A percentile compares a stretch with the other conserved stretches of the same genome.
Conservation (phyloP, 257 asterid genomes). For the Rhazya stricta region DNA sequence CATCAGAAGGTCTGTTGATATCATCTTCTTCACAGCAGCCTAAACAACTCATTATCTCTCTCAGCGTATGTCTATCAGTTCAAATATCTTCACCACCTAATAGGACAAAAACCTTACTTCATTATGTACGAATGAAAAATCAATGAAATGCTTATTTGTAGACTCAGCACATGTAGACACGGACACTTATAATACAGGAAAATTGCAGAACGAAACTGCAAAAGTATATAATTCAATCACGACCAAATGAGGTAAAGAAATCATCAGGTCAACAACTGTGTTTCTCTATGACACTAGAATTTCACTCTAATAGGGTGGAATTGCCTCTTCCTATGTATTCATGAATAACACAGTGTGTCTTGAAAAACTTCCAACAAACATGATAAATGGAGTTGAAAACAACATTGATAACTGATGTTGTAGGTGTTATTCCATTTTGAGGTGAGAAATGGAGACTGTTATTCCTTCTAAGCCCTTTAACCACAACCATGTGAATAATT, state of each 20-base stretch:
- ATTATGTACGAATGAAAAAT: background rate
- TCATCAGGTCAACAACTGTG: background rate
- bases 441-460: background rate
- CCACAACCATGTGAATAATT: background rate
- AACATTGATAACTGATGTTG: background rate
- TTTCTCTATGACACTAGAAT: background rate
- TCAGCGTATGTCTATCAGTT: background rate
- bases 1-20: conserved; percentile 46
- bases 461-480: background rate
- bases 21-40: conserved; percentile 68
- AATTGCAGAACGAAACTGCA: background rate
- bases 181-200: background rate
- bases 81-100: background rate
- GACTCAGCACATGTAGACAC: background rate
- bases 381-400: background rate
- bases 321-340: background rate
- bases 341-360: background rate
- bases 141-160: background rate
- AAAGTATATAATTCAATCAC: background rate
- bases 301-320: background rate
- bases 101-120: background rate
- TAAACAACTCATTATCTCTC: conserved; percentile 59
- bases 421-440: background rate
- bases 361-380: background rate
- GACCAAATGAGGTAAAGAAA: background rate